phyloP scores from a whole-genome alignment of 495 filamentous ascomycete genomes.

The Evernia prunastri region DNA sequence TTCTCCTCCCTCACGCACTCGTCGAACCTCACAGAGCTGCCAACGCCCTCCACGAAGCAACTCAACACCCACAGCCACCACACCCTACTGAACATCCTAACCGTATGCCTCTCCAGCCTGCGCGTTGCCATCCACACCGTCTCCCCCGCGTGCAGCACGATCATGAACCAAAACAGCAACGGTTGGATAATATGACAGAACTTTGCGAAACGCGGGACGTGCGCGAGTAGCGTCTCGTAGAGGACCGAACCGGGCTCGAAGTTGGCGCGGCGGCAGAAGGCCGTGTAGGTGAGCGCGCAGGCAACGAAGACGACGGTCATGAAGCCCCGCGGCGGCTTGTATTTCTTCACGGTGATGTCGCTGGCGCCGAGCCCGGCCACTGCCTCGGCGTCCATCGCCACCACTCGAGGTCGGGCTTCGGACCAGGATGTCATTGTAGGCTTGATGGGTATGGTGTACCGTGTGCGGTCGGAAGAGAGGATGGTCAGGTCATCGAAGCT shows the following conservation, averaged over 20 bases:
- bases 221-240: slow-evolving; percentile 32
- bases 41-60: slow-evolving; percentile 55
- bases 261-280: slow-evolving; percentile 42
- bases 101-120: slow-evolving; percentile 50
- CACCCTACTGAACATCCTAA: slow-evolving; percentile 42
- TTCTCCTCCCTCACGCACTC: slow-evolving; percentile 45
- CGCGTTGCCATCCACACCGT: slow-evolving; percentile 40
- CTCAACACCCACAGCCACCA: slow-evolving; percentile 59
- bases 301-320: slow-evolving; percentile 39
- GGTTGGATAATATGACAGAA: slow-evolving; percentile 46
- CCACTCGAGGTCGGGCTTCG: slow-evolving; percentile 57
- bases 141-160: slow-evolving; percentile 52
- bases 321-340: slow-evolving; percentile 40
- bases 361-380: slow-evolving; percentile 47
- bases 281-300: slow-evolving; percentile 40
- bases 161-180: slow-evolving; percentile 39
- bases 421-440: slow-evolving; percentile 55
- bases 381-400: slow-evolving; percentile 61
- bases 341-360: slow-evolving; percentile 51
- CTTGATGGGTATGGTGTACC: slow-evolving; percentile 51
- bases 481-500: slow-evolving; percentile 51
- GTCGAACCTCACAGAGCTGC: slow-evolving; percentile 49
- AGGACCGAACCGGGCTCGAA: slow-evolving; percentile 44
- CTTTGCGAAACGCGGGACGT: slow-evolving; percentile 43
- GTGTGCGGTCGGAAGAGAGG: slow-evolving; percentile 34